Evolutionary conservation across 805 yeast genomes (phyloP).

Genomic region (Starmerella etchellsii): DNA sequence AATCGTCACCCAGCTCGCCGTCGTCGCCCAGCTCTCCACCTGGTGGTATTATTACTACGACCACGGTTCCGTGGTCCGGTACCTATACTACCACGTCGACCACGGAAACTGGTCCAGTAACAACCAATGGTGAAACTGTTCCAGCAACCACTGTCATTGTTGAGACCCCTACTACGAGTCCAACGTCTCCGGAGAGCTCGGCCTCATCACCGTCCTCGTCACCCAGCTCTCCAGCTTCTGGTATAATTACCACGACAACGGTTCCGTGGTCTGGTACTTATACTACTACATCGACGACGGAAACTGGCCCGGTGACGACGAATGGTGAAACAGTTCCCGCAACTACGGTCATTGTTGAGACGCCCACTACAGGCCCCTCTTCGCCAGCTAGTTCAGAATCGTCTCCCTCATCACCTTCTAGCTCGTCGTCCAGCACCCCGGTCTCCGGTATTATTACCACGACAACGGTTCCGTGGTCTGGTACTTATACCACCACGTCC

Average conservation of each 20-base stretch:
- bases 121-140: neutral
- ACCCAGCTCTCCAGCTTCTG: neutral
- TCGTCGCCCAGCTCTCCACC: neutral
- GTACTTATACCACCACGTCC: neutral
- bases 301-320: neutral
- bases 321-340: neutral
- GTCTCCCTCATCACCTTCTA: too few relatives aligned
- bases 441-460: neutral
- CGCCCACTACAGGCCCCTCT: neutral
- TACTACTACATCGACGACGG: neutral
- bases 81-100: neutral
- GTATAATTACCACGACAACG: neutral
- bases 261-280: neutral
- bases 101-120: neutral
- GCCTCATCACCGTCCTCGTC: too few relatives aligned
- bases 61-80: neutral
- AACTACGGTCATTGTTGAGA: neutral
- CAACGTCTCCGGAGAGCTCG: neutral
- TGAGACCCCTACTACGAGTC: conserved; percentile 1
- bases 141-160: neutral
- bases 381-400: neutral
- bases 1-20: too few relatives aligned
- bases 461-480: neutral
- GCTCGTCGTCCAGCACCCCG: neutral
- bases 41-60: neutral